phyloP scores from a whole-genome alignment of 768 basidiomycete genomes.

The Tephrocybe rancida region DNA sequence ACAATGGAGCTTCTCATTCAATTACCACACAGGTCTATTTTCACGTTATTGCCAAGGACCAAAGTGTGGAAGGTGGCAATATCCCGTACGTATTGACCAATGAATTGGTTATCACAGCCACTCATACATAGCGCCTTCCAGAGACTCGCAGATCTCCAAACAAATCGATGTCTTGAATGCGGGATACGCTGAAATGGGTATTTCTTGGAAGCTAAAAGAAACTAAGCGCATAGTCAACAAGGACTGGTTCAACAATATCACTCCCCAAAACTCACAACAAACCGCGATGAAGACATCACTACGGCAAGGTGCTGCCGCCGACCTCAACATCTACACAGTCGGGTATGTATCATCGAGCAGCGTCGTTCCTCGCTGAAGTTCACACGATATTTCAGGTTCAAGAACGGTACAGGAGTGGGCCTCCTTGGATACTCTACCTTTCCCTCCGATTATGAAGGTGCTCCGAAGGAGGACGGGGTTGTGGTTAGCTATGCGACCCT shows the following conservation, averaged over 20 bases:
- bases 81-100: neutral
- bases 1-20: no score
- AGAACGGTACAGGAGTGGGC: constrained; percentile 36
- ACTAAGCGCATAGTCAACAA: neutral
- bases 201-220: neutral
- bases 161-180: neutral
- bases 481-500: constrained; percentile 43
- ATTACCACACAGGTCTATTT: neutral
- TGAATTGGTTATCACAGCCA: neutral
- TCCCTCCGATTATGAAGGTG: constrained; percentile 40
- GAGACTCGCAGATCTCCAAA: neutral
- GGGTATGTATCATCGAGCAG: neutral
- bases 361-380: neutral
- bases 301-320: constrained; percentile 38
- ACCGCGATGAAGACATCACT: constrained; percentile 50
- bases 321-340: constrained; percentile 55
- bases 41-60: neutral
- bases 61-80: neutral
- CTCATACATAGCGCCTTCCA: neutral
- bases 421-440: constrained; percentile 59
- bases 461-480: constrained; percentile 50
- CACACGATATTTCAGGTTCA: constrained; percentile 40
- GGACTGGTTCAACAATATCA: neutral
- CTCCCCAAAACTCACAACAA: constrained; percentile 35
- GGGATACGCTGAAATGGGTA: neutral